These are phyloP conservation scores for Hypoxylon fuscum DNA, from an alignment of 495 filamentous ascomycete species.

Conservation along the genomic window DNA sequence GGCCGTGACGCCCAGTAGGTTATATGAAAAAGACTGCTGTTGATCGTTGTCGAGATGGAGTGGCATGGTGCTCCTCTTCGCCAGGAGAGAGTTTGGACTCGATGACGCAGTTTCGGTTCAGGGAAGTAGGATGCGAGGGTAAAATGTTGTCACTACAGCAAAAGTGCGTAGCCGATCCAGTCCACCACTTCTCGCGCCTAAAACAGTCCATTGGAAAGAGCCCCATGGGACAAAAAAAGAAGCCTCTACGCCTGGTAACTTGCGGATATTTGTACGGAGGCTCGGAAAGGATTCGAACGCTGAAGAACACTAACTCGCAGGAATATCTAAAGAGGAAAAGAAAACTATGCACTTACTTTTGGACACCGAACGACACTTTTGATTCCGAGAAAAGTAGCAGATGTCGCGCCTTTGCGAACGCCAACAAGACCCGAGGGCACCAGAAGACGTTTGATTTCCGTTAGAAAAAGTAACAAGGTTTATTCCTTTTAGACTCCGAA, in stretches of 20 bases:
- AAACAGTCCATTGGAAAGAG: slow-evolving; percentile 1
- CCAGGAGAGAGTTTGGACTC: slow-evolving; percentile 16
- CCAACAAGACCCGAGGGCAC: slow-evolving; percentile 48
- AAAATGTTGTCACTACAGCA: slow-evolving; percentile 35
- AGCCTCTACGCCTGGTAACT: slow-evolving; percentile 2
- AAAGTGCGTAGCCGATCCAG: slow-evolving; percentile 17
- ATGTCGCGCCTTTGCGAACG: slow-evolving; percentile 48
- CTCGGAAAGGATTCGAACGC: slow-evolving; percentile 36
- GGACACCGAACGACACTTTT: slow-evolving; percentile 50
- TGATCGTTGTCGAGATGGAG: slow-evolving; percentile 10
- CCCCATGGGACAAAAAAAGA: slow-evolving; percentile 8
- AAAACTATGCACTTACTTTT: slow-evolving; percentile 48
- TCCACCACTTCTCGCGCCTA: slow-evolving; percentile 14
- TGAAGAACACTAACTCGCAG: slow-evolving; percentile 27
- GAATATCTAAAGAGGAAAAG: slow-evolving; percentile 22
- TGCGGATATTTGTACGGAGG: slow-evolving; percentile 11
- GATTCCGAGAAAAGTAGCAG: slow-evolving; percentile 47
- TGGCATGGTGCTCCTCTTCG: slow-evolving; percentile 6
- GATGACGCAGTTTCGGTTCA: slow-evolving; percentile 46
- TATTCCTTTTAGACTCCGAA: slow-evolving; percentile 45
- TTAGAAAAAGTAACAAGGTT: slow-evolving; percentile 46
- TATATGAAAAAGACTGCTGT: slow-evolving; percentile 4
- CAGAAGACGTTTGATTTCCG: slow-evolving; percentile 40
- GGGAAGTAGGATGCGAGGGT: slow-evolving; percentile 34
- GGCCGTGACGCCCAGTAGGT: slow-evolving; percentile 13